Base-by-base conservation (phyloP, 495 filamentous ascomycete species). In the Chaetomidium leptoderma region DNA sequence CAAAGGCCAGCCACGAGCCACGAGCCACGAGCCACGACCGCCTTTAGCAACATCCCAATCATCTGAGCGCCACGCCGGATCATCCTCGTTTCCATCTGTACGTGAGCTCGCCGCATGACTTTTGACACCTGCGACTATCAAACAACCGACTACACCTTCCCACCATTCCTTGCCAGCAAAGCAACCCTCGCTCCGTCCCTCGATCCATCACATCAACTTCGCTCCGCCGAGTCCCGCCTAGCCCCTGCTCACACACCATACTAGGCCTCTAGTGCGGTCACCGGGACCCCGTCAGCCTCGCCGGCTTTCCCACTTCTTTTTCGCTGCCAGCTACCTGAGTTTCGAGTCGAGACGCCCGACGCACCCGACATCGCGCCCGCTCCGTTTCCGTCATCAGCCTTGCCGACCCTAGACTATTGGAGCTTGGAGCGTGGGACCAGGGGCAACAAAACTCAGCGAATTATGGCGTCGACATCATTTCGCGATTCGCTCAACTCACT, bases 401-500 rank as follows among this genome's bases (percentile, higher is more conserved):
- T 17, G 40, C 40, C 5, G n/a, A 16, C 29, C 29, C n/a, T 23
- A 2, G 11, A 40, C 23, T 9, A 29, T 35, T 27, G n/a, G 46
- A 45, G 11, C 17, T 7, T 6, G 8, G 32, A 7, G 44, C 24
- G 36, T 14, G 14, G n/a, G n/a, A 32, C 19, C 19, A 13, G n/a
- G 40, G 26, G n/a, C 27, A n/a, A 30, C 48, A 13, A 16, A 10
- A 13, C 24, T 24, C n/a, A 11, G 42, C 7, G 14, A 26, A 10
- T 55, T 63, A 98, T 98, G 93, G 89, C 93, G 36, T 91, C 92
- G 58, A 77, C 83, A 56, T 89, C 90, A 9, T 97, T 98, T 74
- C 83, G 91, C 59, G 88, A 95, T 70, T 92, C 88, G 23, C 90
- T 97, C 81, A 96, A 91, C 76, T 91, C 90, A 33, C 75, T 98